phyloP scores from a whole-genome alignment of 805 yeast genomes.

The Middelhovenomyces tepae region DNA sequence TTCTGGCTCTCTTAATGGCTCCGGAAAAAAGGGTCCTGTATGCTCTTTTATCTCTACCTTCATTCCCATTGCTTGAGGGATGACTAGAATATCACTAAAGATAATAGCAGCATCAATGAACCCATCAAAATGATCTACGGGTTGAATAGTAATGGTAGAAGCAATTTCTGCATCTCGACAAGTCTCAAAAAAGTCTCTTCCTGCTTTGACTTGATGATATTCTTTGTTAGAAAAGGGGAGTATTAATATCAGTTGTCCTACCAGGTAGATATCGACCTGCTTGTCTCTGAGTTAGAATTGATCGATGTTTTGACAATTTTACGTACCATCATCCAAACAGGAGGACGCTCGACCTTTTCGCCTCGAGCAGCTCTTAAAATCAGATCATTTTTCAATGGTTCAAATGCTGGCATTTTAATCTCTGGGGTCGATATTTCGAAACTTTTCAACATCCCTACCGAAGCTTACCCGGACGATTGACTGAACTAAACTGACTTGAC shows the following conservation, averaged over 20 bases:
- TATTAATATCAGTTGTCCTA: too few relatives aligned
- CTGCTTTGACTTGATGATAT: constrained; percentile 80
- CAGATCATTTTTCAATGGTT: constrained; percentile 80
- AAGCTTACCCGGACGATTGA: too few relatives aligned
- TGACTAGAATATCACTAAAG: constrained; percentile 88
- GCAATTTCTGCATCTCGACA: constrained; percentile 94
- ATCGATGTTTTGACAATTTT: too few relatives aligned
- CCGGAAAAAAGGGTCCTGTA: constrained; percentile 86
- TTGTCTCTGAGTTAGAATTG: constrained; percentile 49
- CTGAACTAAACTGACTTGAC: too few relatives aligned
- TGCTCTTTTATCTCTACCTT: constrained; percentile 89
- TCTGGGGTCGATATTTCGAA: neutral
- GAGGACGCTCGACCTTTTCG: constrained; percentile 91
- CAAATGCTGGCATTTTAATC: constrained; percentile 38
- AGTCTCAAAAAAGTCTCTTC: constrained; percentile 86
- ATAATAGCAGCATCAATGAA: constrained; percentile 94
- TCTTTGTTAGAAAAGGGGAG: too few relatives aligned
- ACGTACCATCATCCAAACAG: constrained; percentile 87
- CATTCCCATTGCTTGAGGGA: constrained; percentile 98
- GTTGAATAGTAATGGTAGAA: constrained; percentile 90
- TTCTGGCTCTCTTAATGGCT: constrained; percentile 68
- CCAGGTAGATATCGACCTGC: constrained; percentile 80
- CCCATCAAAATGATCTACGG: constrained; percentile 81
- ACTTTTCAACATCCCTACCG: too few relatives aligned
- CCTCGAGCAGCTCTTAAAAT: constrained; percentile 81